phyloP scores from a whole-genome alignment of 148 eudicot genomes.

The Vaccinium macrocarpon region DNA sequence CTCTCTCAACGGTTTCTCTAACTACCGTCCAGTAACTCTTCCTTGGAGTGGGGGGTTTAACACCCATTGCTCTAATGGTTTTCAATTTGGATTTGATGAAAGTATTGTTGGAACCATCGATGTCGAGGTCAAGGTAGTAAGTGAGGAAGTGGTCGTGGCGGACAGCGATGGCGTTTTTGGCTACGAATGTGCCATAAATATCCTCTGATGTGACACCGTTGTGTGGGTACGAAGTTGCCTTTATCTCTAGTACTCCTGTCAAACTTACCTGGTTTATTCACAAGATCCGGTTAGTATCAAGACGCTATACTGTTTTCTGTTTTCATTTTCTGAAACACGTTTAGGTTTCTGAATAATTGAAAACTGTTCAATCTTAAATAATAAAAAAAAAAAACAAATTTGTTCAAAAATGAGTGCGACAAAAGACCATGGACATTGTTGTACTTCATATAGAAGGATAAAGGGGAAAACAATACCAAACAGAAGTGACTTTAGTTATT shows the following conservation, averaged over 20 bases:
- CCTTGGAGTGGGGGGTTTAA: slow-evolving; percentile 39
- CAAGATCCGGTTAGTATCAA: background rate
- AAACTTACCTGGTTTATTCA: slow-evolving; percentile 53
- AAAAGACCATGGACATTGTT: background rate
- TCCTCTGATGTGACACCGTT: slow-evolving; percentile 26
- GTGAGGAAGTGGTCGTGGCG: slow-evolving; percentile 87
- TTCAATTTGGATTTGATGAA: slow-evolving; percentile 36
- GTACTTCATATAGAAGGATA: background rate
- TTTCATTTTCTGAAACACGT: background rate
- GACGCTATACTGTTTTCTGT: background rate
- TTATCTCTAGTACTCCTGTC: slow-evolving; percentile 73
- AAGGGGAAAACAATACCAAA: background rate
- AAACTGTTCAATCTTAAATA: background rate
- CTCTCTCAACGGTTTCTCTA: slow-evolving; percentile 37
- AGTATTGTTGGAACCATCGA: slow-evolving; percentile 46
- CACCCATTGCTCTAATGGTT: slow-evolving; percentile 18
- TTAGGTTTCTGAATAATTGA: background rate
- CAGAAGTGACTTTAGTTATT: background rate
- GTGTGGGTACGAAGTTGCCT: slow-evolving; percentile 51
- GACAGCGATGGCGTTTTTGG: slow-evolving; percentile 49
- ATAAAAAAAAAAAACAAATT: no score
- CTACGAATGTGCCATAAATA: slow-evolving; percentile 56
- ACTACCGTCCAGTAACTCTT: slow-evolving; percentile 75
- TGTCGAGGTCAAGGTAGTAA: slow-evolving; percentile 59
- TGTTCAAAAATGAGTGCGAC: background rate